These are phyloP conservation scores for Populus euphratica DNA, from an alignment of 345 rosid genomes.

Conservation along the genomic window DNA sequence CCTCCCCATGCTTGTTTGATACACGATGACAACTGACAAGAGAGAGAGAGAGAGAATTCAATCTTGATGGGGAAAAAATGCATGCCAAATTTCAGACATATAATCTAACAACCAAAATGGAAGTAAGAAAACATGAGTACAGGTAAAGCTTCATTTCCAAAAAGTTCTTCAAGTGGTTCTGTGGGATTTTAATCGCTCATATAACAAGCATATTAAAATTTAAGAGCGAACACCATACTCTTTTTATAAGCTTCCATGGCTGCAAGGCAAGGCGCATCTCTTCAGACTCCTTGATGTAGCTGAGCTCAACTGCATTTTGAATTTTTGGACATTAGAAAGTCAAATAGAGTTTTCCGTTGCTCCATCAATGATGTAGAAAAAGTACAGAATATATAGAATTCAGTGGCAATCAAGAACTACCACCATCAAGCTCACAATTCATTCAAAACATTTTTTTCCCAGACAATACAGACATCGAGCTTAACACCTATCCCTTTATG, in stretches of 20 bases:
- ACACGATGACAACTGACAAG: neutral
- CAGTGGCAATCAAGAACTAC: neutral
- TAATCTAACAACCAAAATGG: neutral
- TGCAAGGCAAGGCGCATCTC: conserved; percentile 80
- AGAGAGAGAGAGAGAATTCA: neutral
- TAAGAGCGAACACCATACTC: conserved; percentile 35
- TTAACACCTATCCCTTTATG: neutral
- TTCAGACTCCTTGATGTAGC: conserved; percentile 68
- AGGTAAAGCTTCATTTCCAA: neutral
- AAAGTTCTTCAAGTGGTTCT: neutral
- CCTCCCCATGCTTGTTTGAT: neutral
- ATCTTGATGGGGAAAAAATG: neutral
- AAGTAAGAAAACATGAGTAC: neutral
- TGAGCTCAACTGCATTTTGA: conserved; percentile 48
- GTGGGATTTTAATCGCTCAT: neutral
- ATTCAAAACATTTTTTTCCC: neutral
- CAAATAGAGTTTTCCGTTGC: neutral
- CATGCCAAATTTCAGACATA: neutral
- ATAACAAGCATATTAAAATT: neutral
- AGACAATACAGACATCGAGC: neutral
- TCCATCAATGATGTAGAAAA: neutral
- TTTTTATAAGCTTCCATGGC: conserved; percentile 74
- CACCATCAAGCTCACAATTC: neutral
- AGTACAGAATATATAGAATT: neutral
- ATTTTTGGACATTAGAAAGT: conserved; percentile 2